Percentiles rank a stretch among this genome's conserved stretches.
phyloP scores from a whole-genome alignment of 441 rosid genomes.

The Gossypium trilobum region DNA sequence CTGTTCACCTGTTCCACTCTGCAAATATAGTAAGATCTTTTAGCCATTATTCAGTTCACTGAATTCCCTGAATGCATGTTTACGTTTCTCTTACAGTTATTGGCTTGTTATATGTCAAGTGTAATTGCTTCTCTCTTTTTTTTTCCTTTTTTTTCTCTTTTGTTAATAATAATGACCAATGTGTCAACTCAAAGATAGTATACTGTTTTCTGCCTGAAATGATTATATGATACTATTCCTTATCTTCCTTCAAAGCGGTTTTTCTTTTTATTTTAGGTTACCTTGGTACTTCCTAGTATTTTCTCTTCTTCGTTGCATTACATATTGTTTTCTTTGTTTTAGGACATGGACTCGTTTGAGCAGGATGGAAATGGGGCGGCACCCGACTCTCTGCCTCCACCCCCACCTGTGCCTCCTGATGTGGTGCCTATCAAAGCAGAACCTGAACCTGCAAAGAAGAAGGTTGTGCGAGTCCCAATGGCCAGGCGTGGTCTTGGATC shows the following conservation, averaged over 20 bases:
- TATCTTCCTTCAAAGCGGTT: background rate
- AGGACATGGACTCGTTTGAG: constrained; percentile 24
- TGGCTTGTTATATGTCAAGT: background rate
- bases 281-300: background rate
- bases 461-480: constrained; percentile 35
- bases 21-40: background rate
- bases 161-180: background rate
- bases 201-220: background rate
- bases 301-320: background rate
- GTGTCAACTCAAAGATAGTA: background rate
- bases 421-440: constrained; percentile 27
- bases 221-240: background rate
- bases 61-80: background rate
- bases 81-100: background rate
- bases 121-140: background rate
- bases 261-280: background rate
- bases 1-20: background rate
- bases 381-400: constrained; percentile 30
- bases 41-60: background rate
- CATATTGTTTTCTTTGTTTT: background rate
- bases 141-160: background rate
- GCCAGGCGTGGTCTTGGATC: constrained; percentile 35
- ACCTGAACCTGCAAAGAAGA: constrained; percentile 21
- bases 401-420: constrained; percentile 30
- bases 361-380: constrained; percentile 27